Evolutionary conservation across 1,284 basidiomycete genomes (phyloP), one percentile per base, ranked within the genome.

Genomic region (Pyrrhoderma lamaoense): DNA sequence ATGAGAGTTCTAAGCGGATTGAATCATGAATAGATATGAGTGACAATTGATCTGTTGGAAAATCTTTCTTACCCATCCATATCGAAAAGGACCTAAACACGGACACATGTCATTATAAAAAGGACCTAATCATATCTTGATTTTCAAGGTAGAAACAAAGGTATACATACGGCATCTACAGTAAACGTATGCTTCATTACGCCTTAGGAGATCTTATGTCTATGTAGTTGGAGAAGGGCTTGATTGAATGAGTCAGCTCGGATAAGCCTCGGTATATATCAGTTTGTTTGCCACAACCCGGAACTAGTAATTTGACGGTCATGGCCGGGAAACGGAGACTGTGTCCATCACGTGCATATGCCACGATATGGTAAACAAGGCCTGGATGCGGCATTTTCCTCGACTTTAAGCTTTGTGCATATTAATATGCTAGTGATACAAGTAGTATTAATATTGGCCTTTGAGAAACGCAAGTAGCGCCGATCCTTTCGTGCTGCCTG

Each of bases 1-100:
- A 85, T 76, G 52, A 85, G 72, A 8, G 83, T 85, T 38, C 82
- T 84, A 56, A 51, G 5, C 11, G 5, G 27, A 11, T 5, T 5
- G 11, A 11, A 31, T 5, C 5, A 31, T 31, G 14, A 22, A 16
- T 14, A 34, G 39, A 44, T 31, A 47, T 49, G 44, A n/a, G 44
- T 37, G 8, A 45, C 31, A 51, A 23, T 60, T 47, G 47, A 52
- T 45, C 49, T 43, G 39, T 23, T 21, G 53, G 34, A 47, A n/a
- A 22, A 25, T 47, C 21, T 9, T 14, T 43, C 67, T 65, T 58
- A 82, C 82, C 82, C 82, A 61, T 85, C 82, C 72, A 84, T 77
- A 64, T 85, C 82, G 60, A 85, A 85, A 39, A 85, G 68, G 57
- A 84, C 72, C 81, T 73, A 57, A 42, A 38, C 11, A n/a, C 16